Percentiles rank a stretch among this genome's conserved stretches.
Evolutionary conservation across 169 alveolate species (phyloP).

Genomic region (Cytauxzoon felis): DNA sequence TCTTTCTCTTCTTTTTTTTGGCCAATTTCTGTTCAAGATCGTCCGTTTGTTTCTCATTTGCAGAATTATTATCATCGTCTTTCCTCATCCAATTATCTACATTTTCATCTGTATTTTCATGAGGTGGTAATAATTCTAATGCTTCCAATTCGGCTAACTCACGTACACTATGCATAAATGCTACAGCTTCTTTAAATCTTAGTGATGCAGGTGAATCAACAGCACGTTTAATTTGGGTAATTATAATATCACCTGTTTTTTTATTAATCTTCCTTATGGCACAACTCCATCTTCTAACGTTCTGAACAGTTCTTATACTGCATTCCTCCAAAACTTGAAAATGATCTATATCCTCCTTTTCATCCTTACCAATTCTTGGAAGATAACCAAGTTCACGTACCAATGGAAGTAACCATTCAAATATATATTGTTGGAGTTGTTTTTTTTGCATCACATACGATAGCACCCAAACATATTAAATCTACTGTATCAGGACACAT

Average conservation of each 20-base stretch:
- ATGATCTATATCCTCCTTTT: conserved; percentile 55
- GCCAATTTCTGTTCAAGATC: conserved; percentile 41
- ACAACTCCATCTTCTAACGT: conserved; percentile 79
- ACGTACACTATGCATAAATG: conserved; percentile 35
- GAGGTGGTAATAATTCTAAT: conserved; percentile 54
- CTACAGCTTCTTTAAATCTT: conserved; percentile 56
- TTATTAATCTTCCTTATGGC: conserved; percentile 78
- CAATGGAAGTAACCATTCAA: conserved; percentile 77
- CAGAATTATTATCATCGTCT: background rate
- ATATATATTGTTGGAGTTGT: conserved; percentile 76
- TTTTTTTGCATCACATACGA: conserved; percentile 78
- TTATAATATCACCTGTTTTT: conserved; percentile 77
- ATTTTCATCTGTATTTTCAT: conserved; percentile 2
- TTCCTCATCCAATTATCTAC: background rate
- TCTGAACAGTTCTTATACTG: conserved; percentile 73
- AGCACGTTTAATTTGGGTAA: conserved; percentile 65
- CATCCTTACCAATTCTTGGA: conserved; percentile 33
- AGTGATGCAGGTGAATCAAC: conserved; percentile 70
- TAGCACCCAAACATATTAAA: conserved; percentile 74
- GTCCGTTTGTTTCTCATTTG: conserved; percentile 26
- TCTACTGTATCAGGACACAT: conserved; percentile 70
- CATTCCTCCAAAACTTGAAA: conserved; percentile 77
- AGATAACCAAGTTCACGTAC: conserved; percentile 65
- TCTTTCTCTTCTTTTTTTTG: conserved; percentile 56
- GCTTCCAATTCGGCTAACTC: conserved; percentile 59